Evolutionary conservation across 306 rosid genomes (phyloP).

Genomic region (Cicer pinnatifidum): DNA sequence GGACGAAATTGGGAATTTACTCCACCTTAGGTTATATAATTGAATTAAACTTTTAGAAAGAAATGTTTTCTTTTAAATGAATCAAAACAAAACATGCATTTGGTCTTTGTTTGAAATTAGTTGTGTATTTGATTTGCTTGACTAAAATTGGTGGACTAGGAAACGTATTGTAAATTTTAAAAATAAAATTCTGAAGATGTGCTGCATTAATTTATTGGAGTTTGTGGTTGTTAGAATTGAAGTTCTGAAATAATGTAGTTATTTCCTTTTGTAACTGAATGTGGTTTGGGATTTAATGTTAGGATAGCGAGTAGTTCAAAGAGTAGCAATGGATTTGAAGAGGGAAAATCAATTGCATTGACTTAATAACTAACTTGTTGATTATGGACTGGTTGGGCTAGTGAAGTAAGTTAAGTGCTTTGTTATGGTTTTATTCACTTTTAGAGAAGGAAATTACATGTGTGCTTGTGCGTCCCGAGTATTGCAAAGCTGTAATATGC

Average conservation of each 20-base stretch:
- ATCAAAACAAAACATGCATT: background rate
- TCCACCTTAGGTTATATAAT: too few relatives aligned
- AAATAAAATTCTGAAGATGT: background rate
- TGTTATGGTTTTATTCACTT: background rate
- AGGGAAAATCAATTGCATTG: conserved; percentile 11
- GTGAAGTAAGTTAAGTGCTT: background rate
- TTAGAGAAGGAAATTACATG: conserved; percentile 10
- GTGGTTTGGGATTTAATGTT: conserved; percentile 28
- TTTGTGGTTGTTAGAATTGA: background rate
- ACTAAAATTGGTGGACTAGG: background rate
- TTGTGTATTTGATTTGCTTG: background rate
- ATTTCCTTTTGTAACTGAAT: background rate
- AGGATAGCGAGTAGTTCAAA: background rate
- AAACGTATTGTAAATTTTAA: background rate
- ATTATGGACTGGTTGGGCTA: background rate
- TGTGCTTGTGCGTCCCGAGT: background rate
- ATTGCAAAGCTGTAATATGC: background rate
- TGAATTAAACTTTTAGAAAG: too few relatives aligned
- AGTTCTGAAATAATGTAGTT: conserved; percentile 1
- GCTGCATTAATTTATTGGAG: conserved; percentile 24
- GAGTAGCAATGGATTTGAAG: background rate
- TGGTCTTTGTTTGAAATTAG: background rate
- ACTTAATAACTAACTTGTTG: background rate
- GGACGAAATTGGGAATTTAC: too few relatives aligned
- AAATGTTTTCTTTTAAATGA: background rate